Conservation (phyloP, 1,284 basidiomycete species). For the Ganoderma lucidum region DNA sequence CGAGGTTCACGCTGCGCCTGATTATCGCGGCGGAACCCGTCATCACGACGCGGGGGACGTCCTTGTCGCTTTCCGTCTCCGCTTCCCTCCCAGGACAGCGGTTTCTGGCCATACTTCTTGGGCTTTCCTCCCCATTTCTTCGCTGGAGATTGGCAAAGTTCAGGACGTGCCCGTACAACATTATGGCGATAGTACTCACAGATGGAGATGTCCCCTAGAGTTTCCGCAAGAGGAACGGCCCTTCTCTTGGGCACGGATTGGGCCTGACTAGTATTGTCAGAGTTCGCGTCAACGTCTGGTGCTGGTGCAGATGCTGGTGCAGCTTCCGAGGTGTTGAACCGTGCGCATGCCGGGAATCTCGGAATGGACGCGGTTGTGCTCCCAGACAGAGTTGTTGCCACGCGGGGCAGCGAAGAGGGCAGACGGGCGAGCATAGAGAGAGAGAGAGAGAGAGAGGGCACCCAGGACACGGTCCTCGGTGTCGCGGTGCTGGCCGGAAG, state of each 20-base stretch:
- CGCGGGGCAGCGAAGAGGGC: constrained; percentile 21
- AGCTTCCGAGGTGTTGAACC: constrained; percentile 30
- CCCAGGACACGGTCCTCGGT: constrained; percentile 7
- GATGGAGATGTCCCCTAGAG: constrained; percentile 46
- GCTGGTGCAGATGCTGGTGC: constrained; percentile 9
- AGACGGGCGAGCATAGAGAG: constrained; percentile 28
- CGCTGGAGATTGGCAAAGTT: not conserved
- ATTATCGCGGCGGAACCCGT: constrained; percentile 6
- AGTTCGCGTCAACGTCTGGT: not conserved
- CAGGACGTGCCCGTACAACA: not conserved
- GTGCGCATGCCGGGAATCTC: constrained; percentile 11
- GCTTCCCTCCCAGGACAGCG: not conserved
- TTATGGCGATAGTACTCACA: constrained; percentile 34
- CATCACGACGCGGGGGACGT: constrained; percentile 3
- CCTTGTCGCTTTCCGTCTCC: not conserved
- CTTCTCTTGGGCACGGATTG: constrained; percentile 28
- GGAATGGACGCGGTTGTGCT: not conserved
- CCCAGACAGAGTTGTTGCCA: constrained; percentile 7
- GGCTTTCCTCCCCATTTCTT: not conserved
- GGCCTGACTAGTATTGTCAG: not conserved
- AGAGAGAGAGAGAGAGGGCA: constrained; percentile 6
- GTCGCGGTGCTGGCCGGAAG: constrained; percentile 14
- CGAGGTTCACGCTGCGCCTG: not conserved
- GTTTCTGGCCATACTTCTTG: not conserved
- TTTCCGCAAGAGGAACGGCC: constrained; percentile 38